Base-by-base conservation (phyloP, 2,329 filamentous ascomycete species). In the Amauroascus niger region DNA sequence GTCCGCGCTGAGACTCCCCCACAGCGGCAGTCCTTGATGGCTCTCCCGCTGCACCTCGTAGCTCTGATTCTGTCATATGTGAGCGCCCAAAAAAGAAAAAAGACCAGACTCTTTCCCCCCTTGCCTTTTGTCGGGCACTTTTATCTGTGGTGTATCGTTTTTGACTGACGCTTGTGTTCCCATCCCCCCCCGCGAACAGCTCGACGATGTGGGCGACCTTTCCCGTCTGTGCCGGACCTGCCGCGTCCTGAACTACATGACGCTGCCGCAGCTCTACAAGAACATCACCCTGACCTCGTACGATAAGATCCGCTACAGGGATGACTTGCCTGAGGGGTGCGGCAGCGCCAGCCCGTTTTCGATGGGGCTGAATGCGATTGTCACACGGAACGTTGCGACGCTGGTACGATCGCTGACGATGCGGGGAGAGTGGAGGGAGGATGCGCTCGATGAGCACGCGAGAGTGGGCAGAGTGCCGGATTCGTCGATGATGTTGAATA, bases 181-280 rank as follows among this genome's bases (percentile, higher is more conserved):
- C 46, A 37, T 18, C 37, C 50, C 58, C n/a, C n/a, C n/a, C n/a
- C n/a, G n/a, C n/a, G 58, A 47, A 62, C 61, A 81, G 78, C 68
- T 83, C 46, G 77, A 82, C 57, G 72, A 82, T 68, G 70, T 74
- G 41, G 76, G 67, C 55, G 80, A 83, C 62, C 74, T 83, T 24
- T 79, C 79, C 30, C 74, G 79, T 56, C 65, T 82, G 51, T 81
- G 79, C 58, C 74, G 79, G 54, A 81, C 80, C 49, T 82, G 78
- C 57, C 74, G 79, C 13, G 73, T 83, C 39, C 74, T 83, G 60
- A 80, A 82, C 60, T 84, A 83, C 68, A 82, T 84, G 79, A 73
- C 78, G 32, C 69, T 83, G 2, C 80, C 81, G 18, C 78, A 78
- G 54, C 74, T 84, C 39, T 84, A 83, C 66, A 72, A 74, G 63